Base-by-base conservation (phyloP, 2,329 filamentous ascomycete species). In the Orbilia ellipsospora region DNA sequence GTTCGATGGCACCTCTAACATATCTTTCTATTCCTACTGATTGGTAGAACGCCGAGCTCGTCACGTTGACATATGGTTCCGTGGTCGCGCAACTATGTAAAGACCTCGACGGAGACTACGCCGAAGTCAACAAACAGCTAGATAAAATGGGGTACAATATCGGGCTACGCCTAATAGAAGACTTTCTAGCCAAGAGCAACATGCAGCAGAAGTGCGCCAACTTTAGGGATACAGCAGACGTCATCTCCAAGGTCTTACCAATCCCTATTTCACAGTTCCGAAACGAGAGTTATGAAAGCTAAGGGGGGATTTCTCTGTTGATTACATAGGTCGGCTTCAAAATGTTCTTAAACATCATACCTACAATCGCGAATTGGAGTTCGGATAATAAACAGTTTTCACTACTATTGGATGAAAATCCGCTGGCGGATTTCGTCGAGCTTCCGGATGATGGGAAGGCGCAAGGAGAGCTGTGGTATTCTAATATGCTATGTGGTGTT, bases 71-170 rank as follows among this genome's bases (percentile, higher is more conserved):
- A 36, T 99, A 99, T 83, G 95, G 95, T 81, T 98, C 95, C 23
- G 96, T 99, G 77, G 95, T 99, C 69, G 92, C 93, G 69, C 94
- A 98, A 83, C 86, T 99, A 78, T 98, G 94, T 85, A 94, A 94
- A 83, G 95, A 99, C 85, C 97, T 94, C 82, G 93, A 97, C 80
- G 90, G 89, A 80, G 93, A 98, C 84, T 99, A 99, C 82, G 86
- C 88, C 61, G 93, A 98, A 82, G 94, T 99, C 82, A 99, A 99
- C 85, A 93, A 94, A 83, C 95, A 99, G 83, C 87, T 99, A 52
- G 95, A 99, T 82, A 96, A 94, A 84, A 99, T 99, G 95, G 95
- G 95, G 66, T 97, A 98, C 85, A 98, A 98, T 81, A 99, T 99
- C 78, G 95, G 95, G 28, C 86, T 98, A 81, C 92, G 95, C 44